Evolutionary conservation across 768 basidiomycete species (phyloP), one percentile per base, ranked within the genome.

Genomic region (Myochromella boudieri): DNA sequence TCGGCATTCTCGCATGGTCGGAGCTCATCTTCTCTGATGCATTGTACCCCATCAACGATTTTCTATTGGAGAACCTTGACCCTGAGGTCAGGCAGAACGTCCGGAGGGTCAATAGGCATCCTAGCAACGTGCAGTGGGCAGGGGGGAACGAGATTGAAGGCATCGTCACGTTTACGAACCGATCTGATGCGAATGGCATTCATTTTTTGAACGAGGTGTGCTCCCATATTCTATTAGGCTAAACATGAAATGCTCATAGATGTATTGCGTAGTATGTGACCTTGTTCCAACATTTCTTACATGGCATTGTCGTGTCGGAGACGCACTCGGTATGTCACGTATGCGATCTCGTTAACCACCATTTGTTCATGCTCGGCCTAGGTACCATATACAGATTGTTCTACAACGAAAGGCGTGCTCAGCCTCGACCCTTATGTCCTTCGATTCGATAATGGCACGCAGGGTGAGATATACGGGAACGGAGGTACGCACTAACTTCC

Each of bases 61-160:
- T 77, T 51, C 44, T 82, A 17, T 57, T 82, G 25, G 72, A 72
- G 44, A 70, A 74, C 3, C 58, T 81, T 42, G 76, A 77, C 36
- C 74, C 76, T 1, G 81, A 82, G 55, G 76, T 81, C 11, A 66
- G 76, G 15, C 77, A 82, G 60, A 81, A 82, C 46, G 76, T 81
- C 1, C 66, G 80, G 17, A 64, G 81, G 18, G 57, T 80, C 15
- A 82, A 81, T 50, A 65, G 68, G 21, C 80, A 82, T 46, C 78
- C 81, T 3, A 81, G 78, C 59, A 75, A 73, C 52, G 75, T 62
- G 2, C 80, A 81, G 44, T 82, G 81, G 79, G 80, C 80, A 9
- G 79, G 77, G 8, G 79, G 80, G 15, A 82, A 82, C 59, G 78
- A 81, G 57, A 80, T 81, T 37, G 80, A 81, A 54, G 77, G 73